Percentiles rank a stretch among this genome's conserved stretches.
These are phyloP conservation scores for Tubosaeta sp. DNA, from an alignment of 768 basidiomycete species.

Conservation along the genomic window DNA sequence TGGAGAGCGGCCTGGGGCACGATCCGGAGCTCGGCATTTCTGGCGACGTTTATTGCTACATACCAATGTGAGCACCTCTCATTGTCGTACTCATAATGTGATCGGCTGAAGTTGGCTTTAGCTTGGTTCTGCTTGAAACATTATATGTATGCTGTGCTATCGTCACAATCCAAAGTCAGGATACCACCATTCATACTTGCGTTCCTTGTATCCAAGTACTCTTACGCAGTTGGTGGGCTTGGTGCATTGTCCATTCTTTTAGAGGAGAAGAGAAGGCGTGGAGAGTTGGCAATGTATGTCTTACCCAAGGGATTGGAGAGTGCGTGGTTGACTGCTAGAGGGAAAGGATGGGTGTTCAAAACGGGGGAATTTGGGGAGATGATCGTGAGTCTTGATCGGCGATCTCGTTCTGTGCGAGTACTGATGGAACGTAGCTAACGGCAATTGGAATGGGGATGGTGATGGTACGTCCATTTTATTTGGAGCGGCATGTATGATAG, in stretches of 20 bases:
- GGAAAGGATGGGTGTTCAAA: conserved; percentile 68
- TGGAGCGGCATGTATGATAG: neutral
- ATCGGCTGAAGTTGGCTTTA: conserved; percentile 19
- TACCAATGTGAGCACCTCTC: conserved; percentile 62
- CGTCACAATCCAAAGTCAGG: conserved; percentile 30
- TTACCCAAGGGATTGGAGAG: conserved; percentile 89
- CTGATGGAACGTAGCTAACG: conserved; percentile 40
- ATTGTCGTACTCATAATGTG: neutral
- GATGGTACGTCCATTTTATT: conserved; percentile 48
- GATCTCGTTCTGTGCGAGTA: neutral
- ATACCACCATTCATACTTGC: conserved; percentile 48
- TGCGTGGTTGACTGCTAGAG: conserved; percentile 77
- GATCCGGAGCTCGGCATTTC: conserved; percentile 78
- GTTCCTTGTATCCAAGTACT: conserved; percentile 59
- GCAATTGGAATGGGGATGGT: conserved; percentile 89
- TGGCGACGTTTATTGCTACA: conserved; percentile 76
- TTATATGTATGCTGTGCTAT: conserved; percentile 48
- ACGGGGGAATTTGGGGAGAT: conserved; percentile 69
- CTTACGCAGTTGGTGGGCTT: conserved; percentile 72
- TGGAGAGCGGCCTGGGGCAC: conserved; percentile 67
- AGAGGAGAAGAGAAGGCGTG: conserved; percentile 84
- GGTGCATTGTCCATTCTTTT: conserved; percentile 78
- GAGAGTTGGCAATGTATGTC: conserved; percentile 89
- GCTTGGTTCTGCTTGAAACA: conserved; percentile 67
- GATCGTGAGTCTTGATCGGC: conserved; percentile 41